Evolutionary conservation across 1,139 yeast species (phyloP).

Genomic region (Lodderomyces beijingensis): DNA sequence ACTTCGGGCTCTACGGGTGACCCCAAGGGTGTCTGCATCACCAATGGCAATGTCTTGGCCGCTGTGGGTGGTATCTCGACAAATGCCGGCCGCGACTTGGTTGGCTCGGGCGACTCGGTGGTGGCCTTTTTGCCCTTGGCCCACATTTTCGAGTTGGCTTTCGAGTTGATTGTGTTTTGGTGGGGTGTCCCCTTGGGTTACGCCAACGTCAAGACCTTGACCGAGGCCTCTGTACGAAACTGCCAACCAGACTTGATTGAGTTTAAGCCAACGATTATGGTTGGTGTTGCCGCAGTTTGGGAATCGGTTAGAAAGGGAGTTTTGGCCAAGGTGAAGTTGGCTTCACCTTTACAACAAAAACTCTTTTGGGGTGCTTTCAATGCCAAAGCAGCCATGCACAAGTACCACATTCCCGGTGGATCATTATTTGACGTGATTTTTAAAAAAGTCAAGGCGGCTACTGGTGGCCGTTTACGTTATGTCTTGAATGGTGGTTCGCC

Average conservation of each 20-base stretch:
- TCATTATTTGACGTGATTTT: slow-evolving; percentile 62
- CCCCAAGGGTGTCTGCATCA: slow-evolving; percentile 93
- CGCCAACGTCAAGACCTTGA: slow-evolving; percentile 87
- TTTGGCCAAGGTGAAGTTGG: slow-evolving; percentile 63
- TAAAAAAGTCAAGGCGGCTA: slow-evolving; percentile 87
- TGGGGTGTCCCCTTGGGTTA: slow-evolving; percentile 94
- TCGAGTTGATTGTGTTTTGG: slow-evolving; percentile 73
- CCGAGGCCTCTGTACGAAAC: slow-evolving; percentile 76
- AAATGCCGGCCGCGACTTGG: slow-evolving; percentile 52
- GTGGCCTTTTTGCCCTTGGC: slow-evolving; percentile 93
- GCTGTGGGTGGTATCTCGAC: slow-evolving; percentile 81
- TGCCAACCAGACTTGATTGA: slow-evolving; percentile 85
- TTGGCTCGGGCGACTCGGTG: slow-evolving; percentile 58
- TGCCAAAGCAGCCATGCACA: slow-evolving; percentile 59
- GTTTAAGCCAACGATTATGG: slow-evolving; percentile 91
- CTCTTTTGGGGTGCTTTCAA: slow-evolving; percentile 86
- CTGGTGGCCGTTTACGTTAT: slow-evolving; percentile 81
- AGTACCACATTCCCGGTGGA: slow-evolving; percentile 71
- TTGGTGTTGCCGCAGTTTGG: slow-evolving; percentile 99
- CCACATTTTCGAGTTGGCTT: slow-evolving; percentile 88
- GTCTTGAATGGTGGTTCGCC: slow-evolving; percentile 95
- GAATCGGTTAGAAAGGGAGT: slow-evolving; percentile 94
- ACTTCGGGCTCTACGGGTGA: slow-evolving; percentile 98
- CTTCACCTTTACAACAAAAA: slow-evolving; percentile 67
- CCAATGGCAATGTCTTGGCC: slow-evolving; percentile 72